These are phyloP conservation scores for Eimeria tenella DNA, from an alignment of 169 alveolate species.

Conservation along the genomic window DNA sequence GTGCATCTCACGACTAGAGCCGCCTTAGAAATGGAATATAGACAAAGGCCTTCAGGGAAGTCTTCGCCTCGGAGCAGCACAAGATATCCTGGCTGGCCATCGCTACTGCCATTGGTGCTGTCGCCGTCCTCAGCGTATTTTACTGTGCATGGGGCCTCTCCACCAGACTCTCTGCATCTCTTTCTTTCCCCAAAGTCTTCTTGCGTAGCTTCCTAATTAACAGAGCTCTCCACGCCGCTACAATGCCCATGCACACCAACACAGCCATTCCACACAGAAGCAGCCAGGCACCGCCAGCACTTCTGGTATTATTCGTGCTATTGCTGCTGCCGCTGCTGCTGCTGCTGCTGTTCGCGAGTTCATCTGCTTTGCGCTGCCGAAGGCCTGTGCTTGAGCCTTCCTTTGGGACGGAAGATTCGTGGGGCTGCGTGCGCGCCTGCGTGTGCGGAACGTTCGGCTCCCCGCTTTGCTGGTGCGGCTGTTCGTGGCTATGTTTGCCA, in stretches of 20 bases:
- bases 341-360: neutral
- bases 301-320: constrained; percentile 5
- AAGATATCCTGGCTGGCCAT: too few species aligned
- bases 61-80: too few species aligned
- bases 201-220: neutral
- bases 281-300: neutral
- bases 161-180: neutral
- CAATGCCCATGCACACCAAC: constrained; percentile 6
- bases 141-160: constrained; percentile 16
- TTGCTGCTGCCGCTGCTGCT: constrained; percentile 13
- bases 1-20: too few species aligned
- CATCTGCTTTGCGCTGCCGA: neutral
- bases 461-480: neutral
- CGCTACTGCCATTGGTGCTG: too few species aligned
- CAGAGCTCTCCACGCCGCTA: constrained; percentile 32
- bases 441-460: too few species aligned
- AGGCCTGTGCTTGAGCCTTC: too few species aligned
- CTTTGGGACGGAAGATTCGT: too few species aligned
- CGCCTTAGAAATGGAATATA: too few species aligned
- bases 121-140: neutral
- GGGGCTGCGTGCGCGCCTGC: too few species aligned
- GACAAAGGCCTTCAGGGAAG: too few species aligned
- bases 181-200: neutral
- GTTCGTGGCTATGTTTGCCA: neutral
- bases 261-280: neutral